Evolutionary conservation across 1,284 basidiomycete species (phyloP).

Genomic region (Wallemia hederae): DNA sequence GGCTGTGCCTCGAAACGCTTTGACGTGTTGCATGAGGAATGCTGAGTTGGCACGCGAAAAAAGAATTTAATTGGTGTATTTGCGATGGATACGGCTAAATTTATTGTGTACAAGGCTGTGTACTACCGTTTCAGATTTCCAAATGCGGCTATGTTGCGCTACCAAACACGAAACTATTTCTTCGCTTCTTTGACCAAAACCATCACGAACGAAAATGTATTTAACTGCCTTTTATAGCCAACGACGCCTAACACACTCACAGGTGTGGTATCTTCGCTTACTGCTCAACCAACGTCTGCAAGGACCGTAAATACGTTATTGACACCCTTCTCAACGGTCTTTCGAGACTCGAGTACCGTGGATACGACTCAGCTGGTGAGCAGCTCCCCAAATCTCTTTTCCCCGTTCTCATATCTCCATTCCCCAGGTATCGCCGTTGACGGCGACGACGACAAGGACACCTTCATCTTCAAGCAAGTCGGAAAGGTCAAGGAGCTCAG

Average conservation of each 20-base stretch:
- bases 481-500: constrained; percentile 88
- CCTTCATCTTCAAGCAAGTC: constrained; percentile 87
- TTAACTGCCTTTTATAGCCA: background rate
- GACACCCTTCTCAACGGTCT: constrained; percentile 80
- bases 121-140: background rate
- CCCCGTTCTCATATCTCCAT: background rate
- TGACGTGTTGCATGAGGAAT: background rate
- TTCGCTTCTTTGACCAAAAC: background rate
- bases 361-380: constrained; percentile 70
- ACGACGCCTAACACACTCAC: background rate
- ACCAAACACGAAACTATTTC: background rate
- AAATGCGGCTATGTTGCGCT: background rate
- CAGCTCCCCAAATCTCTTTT: constrained; percentile 3
- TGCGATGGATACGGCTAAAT: background rate
- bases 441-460: constrained; percentile 50
- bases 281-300: constrained; percentile 74
- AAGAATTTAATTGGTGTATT: background rate
- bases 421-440: constrained; percentile 58
- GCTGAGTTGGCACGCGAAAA: background rate
- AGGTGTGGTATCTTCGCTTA: constrained; percentile 93
- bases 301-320: constrained; percentile 72
- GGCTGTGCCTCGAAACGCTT: background rate
- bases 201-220: background rate
- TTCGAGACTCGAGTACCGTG: constrained; percentile 86
- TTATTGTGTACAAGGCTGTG: background rate